Base-by-base conservation (phyloP, 2,329 filamentous ascomycete genomes). In the Xylaria sp. region DNA sequence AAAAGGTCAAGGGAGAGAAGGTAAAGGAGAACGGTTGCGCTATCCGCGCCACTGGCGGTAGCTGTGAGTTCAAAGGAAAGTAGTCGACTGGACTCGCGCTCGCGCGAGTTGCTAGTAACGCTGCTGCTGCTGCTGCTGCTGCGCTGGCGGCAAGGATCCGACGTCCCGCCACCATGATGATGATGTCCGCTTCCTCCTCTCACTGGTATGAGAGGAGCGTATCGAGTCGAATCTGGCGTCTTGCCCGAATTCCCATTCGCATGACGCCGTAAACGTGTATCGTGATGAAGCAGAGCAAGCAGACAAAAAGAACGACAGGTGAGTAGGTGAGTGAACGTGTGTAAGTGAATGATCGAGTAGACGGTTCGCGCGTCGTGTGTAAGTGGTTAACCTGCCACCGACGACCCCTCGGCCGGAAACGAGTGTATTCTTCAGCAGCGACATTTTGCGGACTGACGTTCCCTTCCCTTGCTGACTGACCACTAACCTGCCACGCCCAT, bases 31-130 rank as follows among this genome's bases (percentile, higher is more conserved):
- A 94, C 2, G 79, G 77, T 63, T 87, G 68, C 39, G 81, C 82
- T 54, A 89, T 77, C 60, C 89, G 82, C 18, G 90, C 91, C 48
- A 92, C 87, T 2, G 88, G 87, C 26, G 91, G 91, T 1, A 95
- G 81, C 71, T 96, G 92, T 2, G 90, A 86, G 72, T 94, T 95
- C 71, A 96, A 79, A 1, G 91, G 91, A 63, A 92, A 93, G 43
- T 77, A 74, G 44, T 78, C 66, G 20, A 70, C 65, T 9, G 82
- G 82, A 17, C 71, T 66, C 48, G 74, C 70, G 37, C 54, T 60
- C n/a, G 68, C 69, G 29, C 72, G 39, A 68, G 38, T 50, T 75
- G 42, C n/a, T 47, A 56, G 58, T 63, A 72, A 74, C 70, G 55
- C 41, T 20, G 45, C 50, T 61, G 52, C 51, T 17, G 38, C 52